These are phyloP conservation scores for Ogataea glucozyma DNA, from an alignment of 805 yeast genomes.

Conservation along the genomic window DNA sequence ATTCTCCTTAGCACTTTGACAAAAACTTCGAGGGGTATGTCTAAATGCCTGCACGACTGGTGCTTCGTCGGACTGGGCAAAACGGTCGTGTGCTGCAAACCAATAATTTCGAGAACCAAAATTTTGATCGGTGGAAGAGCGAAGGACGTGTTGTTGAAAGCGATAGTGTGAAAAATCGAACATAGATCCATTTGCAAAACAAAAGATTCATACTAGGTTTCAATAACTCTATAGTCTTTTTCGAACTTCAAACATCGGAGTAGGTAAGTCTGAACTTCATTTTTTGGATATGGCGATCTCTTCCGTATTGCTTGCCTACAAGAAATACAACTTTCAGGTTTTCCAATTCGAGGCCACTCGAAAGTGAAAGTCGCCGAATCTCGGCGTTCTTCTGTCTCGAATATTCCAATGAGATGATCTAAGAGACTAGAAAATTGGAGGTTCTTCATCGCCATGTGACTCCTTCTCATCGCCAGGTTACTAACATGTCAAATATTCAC, in stretches of 20 bases:
- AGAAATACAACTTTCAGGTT: no score
- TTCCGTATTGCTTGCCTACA: no score
- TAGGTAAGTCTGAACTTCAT: not conserved
- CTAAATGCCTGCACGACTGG: no score
- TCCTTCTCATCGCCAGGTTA: no score
- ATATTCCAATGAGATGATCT: no score
- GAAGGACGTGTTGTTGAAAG: constrained; percentile 9
- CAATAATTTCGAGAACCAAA: constrained; percentile 6
- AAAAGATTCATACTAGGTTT: not conserved
- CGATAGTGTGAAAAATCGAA: constrained; percentile 6
- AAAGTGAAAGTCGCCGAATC: no score
- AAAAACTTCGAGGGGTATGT: no score
- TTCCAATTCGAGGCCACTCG: no score
- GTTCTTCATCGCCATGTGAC: no score
- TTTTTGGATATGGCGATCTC: not conserved
- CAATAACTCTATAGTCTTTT: constrained; percentile 1
- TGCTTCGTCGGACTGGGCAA: not conserved
- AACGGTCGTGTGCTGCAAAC: constrained; percentile 4
- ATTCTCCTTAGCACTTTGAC: no score
- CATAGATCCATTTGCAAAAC: not conserved
- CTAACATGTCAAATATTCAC: constrained; percentile 8
- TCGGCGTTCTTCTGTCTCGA: no score
- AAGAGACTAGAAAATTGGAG: no score
- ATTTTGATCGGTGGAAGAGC: constrained; percentile 9
- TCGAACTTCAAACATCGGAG: not conserved